phyloP scores from a whole-genome alignment of 805 yeast species.

The Kuraishia molischiana region DNA sequence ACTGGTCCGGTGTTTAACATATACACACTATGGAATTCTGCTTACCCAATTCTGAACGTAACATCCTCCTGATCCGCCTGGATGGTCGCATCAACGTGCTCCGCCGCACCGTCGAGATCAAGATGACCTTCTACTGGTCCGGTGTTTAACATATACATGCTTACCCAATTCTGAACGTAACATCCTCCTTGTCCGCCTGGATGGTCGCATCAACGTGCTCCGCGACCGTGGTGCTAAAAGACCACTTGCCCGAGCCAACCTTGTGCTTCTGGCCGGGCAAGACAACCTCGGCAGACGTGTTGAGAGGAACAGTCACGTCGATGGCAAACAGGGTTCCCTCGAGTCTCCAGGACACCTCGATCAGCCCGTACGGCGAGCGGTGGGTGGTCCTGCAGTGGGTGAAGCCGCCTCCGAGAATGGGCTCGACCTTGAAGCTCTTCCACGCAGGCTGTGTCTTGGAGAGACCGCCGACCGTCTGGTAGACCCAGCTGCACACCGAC shows the following conservation, averaged over 20 bases:
- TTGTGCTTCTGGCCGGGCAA: conserved; percentile 7
- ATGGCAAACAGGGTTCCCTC: conserved; percentile 5
- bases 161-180: not conserved
- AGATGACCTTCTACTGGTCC: not conserved
- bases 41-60: no score
- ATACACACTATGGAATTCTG: no score
- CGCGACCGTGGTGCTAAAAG: not conserved
- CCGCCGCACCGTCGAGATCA: no score
- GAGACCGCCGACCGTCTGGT: conserved; percentile 11
- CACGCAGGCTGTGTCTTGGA: conserved; percentile 9
- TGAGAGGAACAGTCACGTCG: conserved; percentile 7
- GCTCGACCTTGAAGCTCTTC: conserved; percentile 7
- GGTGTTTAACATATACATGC: no score
- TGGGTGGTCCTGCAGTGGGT: conserved; percentile 6
- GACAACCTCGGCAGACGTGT: conserved; percentile 4
- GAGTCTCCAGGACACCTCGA: conserved; percentile 7
- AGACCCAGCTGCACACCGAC: conserved; percentile 12
- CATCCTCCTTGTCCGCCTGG: not conserved
- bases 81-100: not conserved
- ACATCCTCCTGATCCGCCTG: not conserved
- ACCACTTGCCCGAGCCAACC: conserved; percentile 8
- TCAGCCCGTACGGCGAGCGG: conserved; percentile 6
- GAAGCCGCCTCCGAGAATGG: conserved; percentile 8
- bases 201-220: not conserved
- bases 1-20: not conserved